Evolutionary conservation across 2,329 filamentous ascomycete species (phyloP).

Genomic region (Alternaria sp.): DNA sequence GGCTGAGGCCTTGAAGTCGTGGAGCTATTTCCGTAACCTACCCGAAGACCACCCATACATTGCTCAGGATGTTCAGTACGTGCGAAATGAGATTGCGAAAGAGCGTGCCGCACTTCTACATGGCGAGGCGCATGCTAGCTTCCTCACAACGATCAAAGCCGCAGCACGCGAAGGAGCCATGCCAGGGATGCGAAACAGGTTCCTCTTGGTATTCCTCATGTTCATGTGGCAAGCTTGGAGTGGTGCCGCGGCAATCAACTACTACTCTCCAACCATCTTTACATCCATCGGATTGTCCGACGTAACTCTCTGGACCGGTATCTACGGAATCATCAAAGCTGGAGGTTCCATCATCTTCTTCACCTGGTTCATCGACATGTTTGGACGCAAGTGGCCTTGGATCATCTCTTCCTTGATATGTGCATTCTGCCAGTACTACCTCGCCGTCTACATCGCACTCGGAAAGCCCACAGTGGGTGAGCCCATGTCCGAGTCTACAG

Average conservation of each 20-base stretch:
- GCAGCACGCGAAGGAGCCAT: constrained; percentile 36
- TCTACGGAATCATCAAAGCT: constrained; percentile 49
- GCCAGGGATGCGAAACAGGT: constrained; percentile 51
- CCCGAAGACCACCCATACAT: constrained; percentile 52
- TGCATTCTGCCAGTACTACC: constrained; percentile 47
- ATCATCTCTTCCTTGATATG: constrained; percentile 46
- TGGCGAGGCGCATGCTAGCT: constrained; percentile 31
- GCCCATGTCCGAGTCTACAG: constrained; percentile 38
- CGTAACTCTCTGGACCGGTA: constrained; percentile 45
- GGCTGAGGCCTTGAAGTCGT: constrained; percentile 49
- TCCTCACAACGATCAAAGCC: constrained; percentile 37
- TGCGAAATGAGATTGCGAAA: constrained; percentile 39
- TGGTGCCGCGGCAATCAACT: constrained; percentile 42
- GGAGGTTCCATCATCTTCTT: constrained; percentile 47
- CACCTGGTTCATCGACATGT: constrained; percentile 46
- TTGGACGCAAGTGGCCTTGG: constrained; percentile 48
- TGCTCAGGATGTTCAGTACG: constrained; percentile 39
- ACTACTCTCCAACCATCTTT: constrained; percentile 48
- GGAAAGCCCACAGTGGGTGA: constrained; percentile 38
- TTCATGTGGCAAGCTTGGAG: constrained; percentile 45
- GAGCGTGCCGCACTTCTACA: constrained; percentile 38
- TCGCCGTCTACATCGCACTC: constrained; percentile 46
- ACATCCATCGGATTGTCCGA: constrained; percentile 44
- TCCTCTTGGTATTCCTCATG: constrained; percentile 49
- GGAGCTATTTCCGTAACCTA: constrained; percentile 56